phyloP scores from a whole-genome alignment of 768 basidiomycete species.

The Naganishia antarctica region DNA sequence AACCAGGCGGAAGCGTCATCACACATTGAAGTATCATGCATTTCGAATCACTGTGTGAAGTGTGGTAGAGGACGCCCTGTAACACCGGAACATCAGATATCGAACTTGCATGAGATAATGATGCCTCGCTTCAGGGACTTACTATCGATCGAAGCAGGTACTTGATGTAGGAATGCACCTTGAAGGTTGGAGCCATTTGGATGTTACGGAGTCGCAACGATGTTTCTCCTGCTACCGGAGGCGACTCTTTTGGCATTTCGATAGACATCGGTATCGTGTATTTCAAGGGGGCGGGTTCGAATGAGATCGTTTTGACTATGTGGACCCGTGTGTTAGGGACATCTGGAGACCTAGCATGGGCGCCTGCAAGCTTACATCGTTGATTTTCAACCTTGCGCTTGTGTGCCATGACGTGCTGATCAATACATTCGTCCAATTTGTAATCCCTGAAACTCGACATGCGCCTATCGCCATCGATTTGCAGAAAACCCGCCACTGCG shows the following conservation, averaged over 20 bases:
- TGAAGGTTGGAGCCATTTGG: not conserved
- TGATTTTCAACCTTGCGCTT: not conserved
- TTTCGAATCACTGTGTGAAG: constrained; percentile 19
- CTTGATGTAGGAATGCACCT: constrained; percentile 42
- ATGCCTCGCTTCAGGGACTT: not conserved
- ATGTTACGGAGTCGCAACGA: constrained; percentile 5
- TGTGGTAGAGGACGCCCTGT: constrained; percentile 45
- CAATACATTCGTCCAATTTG: constrained; percentile 34
- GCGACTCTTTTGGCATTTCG: not conserved
- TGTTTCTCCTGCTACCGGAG: not conserved
- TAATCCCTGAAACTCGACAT: constrained; percentile 46
- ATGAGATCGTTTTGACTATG: constrained; percentile 51
- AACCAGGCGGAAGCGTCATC: constrained; percentile 16
- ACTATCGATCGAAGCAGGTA: constrained; percentile 42
- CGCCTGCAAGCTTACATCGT: not conserved
- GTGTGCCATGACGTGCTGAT: not conserved
- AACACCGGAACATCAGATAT: not conserved
- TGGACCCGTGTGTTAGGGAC: no score
- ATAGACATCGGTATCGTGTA: constrained; percentile 44
- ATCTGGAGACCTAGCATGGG: no score
- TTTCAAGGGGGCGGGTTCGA: constrained; percentile 46
- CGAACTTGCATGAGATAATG: not conserved
- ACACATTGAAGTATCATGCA: constrained; percentile 27
- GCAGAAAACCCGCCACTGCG: constrained; percentile 46
- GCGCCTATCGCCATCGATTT: constrained; percentile 47